These are phyloP conservation scores for Ceratobasidium sp. DNA, from an alignment of 1,284 basidiomycete species.

Conservation along the genomic window DNA sequence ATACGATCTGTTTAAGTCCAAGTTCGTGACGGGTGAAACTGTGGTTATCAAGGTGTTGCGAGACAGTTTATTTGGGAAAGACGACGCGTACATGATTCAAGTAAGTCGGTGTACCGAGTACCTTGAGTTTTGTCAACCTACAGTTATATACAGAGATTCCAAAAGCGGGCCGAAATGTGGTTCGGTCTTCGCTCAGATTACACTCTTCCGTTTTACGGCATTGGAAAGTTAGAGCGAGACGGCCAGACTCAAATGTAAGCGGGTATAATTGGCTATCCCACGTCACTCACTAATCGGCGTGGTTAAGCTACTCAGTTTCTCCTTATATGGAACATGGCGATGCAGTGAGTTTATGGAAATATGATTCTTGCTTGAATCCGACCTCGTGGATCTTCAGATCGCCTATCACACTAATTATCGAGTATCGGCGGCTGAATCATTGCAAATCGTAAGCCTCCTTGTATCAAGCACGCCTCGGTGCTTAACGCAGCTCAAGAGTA, in stretches of 20 bases:
- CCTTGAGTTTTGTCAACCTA: neutral
- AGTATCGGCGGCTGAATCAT: neutral
- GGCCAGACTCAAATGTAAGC: slow-evolving; percentile 28
- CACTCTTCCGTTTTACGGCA: slow-evolving; percentile 14
- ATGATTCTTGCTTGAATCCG: neutral
- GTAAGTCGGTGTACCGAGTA: neutral
- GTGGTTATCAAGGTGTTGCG: slow-evolving; percentile 12
- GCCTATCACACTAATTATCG: neutral
- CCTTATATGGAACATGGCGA: slow-evolving; percentile 5
- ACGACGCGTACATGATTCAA: neutral
- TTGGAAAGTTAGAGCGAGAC: neutral
- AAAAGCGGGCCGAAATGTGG: neutral
- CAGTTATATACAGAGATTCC: neutral
- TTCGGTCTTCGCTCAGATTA: neutral
- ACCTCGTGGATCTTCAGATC: neutral
- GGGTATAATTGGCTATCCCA: neutral
- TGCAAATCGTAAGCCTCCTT: slow-evolving; percentile 8
- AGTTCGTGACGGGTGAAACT: neutral
- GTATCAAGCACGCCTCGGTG: neutral
- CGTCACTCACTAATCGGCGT: neutral
- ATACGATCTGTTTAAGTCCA: slow-evolving; percentile 8
- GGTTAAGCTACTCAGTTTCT: neutral
- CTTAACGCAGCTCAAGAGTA: neutral
- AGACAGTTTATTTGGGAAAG: neutral
- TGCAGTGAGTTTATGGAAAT: neutral